A percentile compares a stretch with the other conserved stretches of the same genome.
Evolutionary conservation across 768 basidiomycete species (phyloP).

Genomic region (Mycena amicta): DNA sequence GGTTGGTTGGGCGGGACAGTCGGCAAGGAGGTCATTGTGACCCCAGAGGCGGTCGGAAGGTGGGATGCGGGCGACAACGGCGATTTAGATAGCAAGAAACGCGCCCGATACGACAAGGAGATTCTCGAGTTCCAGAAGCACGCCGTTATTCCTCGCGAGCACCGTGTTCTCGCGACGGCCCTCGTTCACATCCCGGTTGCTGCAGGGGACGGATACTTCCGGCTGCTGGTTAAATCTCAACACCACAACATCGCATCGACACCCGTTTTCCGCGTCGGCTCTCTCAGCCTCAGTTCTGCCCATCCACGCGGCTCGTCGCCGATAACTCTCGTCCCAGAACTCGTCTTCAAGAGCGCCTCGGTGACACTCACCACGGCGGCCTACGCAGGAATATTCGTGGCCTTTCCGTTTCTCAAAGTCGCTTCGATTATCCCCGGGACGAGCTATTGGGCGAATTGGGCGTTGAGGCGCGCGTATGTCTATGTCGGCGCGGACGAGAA

Average conservation of each 20-base stretch:
- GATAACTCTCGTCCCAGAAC: constrained; percentile 16
- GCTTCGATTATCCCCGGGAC: constrained; percentile 18
- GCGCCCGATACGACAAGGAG: constrained; percentile 25
- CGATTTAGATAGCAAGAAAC: constrained; percentile 1
- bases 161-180: constrained; percentile 36
- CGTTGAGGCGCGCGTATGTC: constrained; percentile 14
- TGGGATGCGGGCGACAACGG: constrained; percentile 37
- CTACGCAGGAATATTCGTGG: constrained; percentile 17
- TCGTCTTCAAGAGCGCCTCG: constrained; percentile 15
- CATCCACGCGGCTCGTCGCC: constrained; percentile 33
- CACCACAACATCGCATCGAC: constrained; percentile 38
- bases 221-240: constrained; percentile 38
- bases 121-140: constrained; percentile 39
- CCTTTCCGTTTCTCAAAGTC: constrained; percentile 20
- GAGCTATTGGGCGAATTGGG: constrained; percentile 14
- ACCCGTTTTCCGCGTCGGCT: constrained; percentile 35
- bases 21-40: constrained; percentile 47
- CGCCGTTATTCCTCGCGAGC: constrained; percentile 25
- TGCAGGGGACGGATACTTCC: constrained; percentile 34
- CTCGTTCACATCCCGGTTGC: constrained; percentile 39
- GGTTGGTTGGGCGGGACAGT: constrained; percentile 27
- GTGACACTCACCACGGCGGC: constrained; percentile 10
- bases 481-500: constrained; percentile 14
- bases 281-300: constrained; percentile 45
- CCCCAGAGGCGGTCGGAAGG: constrained; percentile 34